Conservation (phyloP, 2,329 filamentous ascomycete species). For the Alternaria arborescens region DNA sequence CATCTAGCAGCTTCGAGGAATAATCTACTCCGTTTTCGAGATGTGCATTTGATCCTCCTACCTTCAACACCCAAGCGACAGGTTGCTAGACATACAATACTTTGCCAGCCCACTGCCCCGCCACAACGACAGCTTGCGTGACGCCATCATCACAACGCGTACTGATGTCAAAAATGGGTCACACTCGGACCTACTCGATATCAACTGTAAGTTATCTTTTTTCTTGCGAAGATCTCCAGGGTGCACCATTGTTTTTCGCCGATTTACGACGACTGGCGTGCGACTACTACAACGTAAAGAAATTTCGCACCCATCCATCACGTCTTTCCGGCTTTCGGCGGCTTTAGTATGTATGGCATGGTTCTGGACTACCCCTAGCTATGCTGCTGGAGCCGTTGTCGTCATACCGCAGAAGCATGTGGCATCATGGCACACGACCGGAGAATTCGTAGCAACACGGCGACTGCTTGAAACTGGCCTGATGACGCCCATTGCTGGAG, state of each 20-base stretch:
- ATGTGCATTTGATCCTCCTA: conserved; percentile 10
- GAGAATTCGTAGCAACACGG: conserved; percentile 8
- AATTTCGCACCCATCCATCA: conserved; percentile 23
- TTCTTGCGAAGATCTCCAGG: conserved; percentile 13
- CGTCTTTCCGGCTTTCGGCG: conserved; percentile 41
- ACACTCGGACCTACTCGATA: conserved; percentile 48
- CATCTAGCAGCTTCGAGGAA: conserved; percentile 18
- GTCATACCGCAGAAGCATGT: conserved; percentile 30
- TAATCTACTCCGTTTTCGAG: conserved; percentile 16
- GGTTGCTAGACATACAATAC: conserved; percentile 5
- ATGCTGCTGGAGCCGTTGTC: conserved; percentile 25
- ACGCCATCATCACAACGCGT: conserved; percentile 5
- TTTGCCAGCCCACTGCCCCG: conserved; percentile 23
- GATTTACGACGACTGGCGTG: conserved; percentile 24
- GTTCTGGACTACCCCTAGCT: conserved; percentile 20
- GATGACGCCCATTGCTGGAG: conserved; percentile 12
- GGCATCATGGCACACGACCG: conserved; percentile 40
- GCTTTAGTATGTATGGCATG: conserved; percentile 25
- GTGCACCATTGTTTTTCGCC: conserved; percentile 23
- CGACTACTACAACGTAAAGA: conserved; percentile 18
- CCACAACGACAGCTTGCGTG: conserved; percentile 16
- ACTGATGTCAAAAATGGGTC: conserved; percentile 30
- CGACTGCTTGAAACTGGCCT: background rate
- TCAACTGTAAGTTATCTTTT: conserved; percentile 43
- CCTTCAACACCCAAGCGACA: conserved; percentile 3